Percentiles rank a stretch among this genome's conserved stretches.
Conservation (phyloP, 192 early-diverging fungal genomes). For the Polychytrium aggregatum region DNA sequence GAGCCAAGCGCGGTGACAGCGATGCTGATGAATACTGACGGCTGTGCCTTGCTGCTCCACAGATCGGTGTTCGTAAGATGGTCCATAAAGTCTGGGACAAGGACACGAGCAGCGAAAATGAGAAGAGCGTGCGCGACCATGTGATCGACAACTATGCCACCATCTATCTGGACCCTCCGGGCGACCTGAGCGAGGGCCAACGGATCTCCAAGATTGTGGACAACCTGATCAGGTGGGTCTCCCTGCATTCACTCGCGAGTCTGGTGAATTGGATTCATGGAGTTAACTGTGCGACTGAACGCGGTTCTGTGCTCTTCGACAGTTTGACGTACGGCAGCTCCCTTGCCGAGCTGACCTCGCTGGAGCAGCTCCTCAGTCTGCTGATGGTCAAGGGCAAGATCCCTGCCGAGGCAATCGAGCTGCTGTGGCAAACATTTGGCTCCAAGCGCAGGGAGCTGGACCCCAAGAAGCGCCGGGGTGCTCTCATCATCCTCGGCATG, state of each 20-base stretch:
- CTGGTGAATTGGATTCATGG: too few relatives aligned
- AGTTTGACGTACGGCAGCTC: constrained; percentile 77
- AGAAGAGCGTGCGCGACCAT: constrained; percentile 37
- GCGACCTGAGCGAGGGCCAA: constrained; percentile 2
- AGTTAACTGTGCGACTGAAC: too few relatives aligned
- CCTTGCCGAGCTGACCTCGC: constrained; percentile 85
- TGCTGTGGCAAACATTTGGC: constrained; percentile 64
- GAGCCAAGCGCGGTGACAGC: too few relatives aligned
- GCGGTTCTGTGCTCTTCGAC: too few relatives aligned
- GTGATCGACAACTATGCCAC: constrained; percentile 67
- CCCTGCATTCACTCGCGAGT: too few relatives aligned
- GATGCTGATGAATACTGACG: too few relatives aligned
- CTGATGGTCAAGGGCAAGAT: constrained; percentile 63
- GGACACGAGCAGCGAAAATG: constrained; percentile 29
- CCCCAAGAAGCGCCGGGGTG: constrained; percentile 78
- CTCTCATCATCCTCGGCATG: constrained; percentile 89
- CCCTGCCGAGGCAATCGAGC: constrained; percentile 51
- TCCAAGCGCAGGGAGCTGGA: too few relatives aligned
- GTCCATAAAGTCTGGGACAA: constrained; percentile 85
- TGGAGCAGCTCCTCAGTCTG: constrained; percentile 81
- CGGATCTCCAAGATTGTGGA: constrained; percentile 44
- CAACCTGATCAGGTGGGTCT: constrained; percentile 54
- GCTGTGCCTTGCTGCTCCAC: constrained; percentile 1
- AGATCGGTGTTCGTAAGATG: constrained; percentile 88
- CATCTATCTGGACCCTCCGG: constrained; percentile 62